A percentile compares a stretch with the other conserved stretches of the same genome.
These are phyloP conservation scores for Xanthoconium stramineum DNA, from an alignment of 768 basidiomycete genomes.

Conservation along the genomic window DNA sequence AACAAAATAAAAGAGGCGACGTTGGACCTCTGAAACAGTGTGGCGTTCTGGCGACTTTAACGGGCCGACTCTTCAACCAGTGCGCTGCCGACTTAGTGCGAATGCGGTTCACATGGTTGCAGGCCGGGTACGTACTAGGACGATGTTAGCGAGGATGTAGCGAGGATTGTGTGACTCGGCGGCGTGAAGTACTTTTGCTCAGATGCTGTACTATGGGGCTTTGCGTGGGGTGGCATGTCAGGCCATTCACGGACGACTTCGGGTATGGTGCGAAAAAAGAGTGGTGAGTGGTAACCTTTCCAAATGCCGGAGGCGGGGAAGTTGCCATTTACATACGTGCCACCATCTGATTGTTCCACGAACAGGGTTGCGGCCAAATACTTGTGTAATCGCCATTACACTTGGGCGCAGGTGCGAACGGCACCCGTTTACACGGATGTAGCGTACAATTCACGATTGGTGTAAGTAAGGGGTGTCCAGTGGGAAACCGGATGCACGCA, in stretches of 20 bases:
- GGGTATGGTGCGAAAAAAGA: not conserved
- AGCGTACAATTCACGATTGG: slow-evolving; percentile 4
- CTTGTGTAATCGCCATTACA: not conserved
- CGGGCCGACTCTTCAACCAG: not conserved
- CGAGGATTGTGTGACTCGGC: no score
- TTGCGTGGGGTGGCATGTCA: no score
- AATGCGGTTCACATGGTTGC: no score
- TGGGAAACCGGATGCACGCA: slow-evolving; percentile 5
- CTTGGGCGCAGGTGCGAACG: not conserved
- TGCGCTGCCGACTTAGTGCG: not conserved
- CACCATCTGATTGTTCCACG: slow-evolving; percentile 9
- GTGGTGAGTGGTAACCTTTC: not conserved
- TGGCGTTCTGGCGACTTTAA: not conserved
- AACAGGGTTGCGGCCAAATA: slow-evolving; percentile 9
- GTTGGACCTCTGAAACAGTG: slow-evolving; percentile 3
- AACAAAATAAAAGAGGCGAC: not conserved
- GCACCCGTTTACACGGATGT: slow-evolving; percentile 2
- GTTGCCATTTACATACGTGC: slow-evolving; percentile 15
- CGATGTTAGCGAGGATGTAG: no score
- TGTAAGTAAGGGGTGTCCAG: slow-evolving; percentile 7
- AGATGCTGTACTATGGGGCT: no score
- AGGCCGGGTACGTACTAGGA: no score
- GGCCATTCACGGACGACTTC: no score
- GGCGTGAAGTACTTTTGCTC: no score
- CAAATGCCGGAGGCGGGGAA: not conserved